Percentiles rank a stretch among this genome's conserved stretches.
Evolutionary conservation across 2,329 filamentous ascomycete species (phyloP).

Genomic region (Fusarium temperatum): DNA sequence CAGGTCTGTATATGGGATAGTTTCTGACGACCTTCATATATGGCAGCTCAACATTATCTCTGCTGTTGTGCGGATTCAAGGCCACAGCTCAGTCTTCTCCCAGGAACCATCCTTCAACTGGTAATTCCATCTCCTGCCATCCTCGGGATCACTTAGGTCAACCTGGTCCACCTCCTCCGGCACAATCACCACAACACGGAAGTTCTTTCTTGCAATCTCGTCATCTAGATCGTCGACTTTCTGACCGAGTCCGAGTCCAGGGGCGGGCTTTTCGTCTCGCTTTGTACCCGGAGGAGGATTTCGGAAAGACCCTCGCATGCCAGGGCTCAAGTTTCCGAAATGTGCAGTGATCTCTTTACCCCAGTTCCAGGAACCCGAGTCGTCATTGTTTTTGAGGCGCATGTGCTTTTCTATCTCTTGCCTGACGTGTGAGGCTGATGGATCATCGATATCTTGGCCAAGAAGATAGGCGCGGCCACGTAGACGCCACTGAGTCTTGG

Average conservation of each 20-base stretch:
- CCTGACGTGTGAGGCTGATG: conserved; percentile 59
- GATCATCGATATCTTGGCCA: conserved; percentile 69
- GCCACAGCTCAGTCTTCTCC: conserved; percentile 77
- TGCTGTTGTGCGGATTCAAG: conserved; percentile 43
- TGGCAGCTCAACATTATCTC: not conserved
- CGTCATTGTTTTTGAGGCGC: conserved; percentile 52
- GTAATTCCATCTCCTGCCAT: conserved; percentile 73
- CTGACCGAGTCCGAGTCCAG: conserved; percentile 61
- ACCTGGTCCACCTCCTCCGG: conserved; percentile 80
- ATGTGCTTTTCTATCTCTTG: conserved; percentile 70
- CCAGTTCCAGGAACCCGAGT: conserved; percentile 75
- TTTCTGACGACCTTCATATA: not conserved
- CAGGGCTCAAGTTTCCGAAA: conserved; percentile 88
- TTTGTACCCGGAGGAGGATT: conserved; percentile 75
- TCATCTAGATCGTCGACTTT: conserved; percentile 78
- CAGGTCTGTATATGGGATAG: not conserved
- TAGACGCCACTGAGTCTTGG: conserved; percentile 84
- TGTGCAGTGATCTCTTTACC: conserved; percentile 80
- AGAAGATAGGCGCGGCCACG: conserved; percentile 80
- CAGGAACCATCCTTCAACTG: conserved; percentile 66
- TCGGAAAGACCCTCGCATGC: conserved; percentile 80
- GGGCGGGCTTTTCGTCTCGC: conserved; percentile 58
- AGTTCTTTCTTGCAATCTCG: conserved; percentile 74
- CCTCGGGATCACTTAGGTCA: conserved; percentile 74
- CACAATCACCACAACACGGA: conserved; percentile 83